A percentile compares a stretch with the other conserved stretches of the same genome.
These are phyloP conservation scores for Globisporangium middletonii DNA, from an alignment of 352 stramenopile genomes.

Conservation along the genomic window DNA sequence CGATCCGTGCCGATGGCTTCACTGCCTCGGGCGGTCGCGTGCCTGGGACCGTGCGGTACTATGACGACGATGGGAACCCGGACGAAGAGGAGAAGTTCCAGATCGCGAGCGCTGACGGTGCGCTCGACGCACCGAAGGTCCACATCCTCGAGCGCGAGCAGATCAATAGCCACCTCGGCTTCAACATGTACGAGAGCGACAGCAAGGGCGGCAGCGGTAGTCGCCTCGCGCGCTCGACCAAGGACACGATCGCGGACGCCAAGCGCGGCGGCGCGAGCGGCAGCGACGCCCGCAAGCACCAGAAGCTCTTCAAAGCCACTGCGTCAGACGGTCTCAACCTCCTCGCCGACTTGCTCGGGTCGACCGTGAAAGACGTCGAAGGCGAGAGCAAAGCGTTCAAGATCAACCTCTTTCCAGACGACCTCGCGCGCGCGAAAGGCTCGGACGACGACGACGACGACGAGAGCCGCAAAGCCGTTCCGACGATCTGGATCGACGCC, in stretches of 20 bases:
- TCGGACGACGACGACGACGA: constrained; percentile 41
- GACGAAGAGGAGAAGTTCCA: constrained; percentile 67
- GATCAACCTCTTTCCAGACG: constrained; percentile 77
- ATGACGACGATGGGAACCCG: constrained; percentile 46
- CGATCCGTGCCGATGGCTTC: constrained; percentile 70
- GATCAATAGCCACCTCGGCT: constrained; percentile 48
- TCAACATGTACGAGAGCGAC: constrained; percentile 85
- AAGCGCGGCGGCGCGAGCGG: constrained; percentile 41
- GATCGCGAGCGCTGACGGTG: constrained; percentile 44
- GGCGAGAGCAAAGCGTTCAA: constrained; percentile 58
- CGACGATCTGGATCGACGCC: constrained; percentile 79
- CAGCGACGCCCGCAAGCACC: constrained; percentile 19
- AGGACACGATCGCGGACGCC: constrained; percentile 54
- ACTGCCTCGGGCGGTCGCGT: constrained; percentile 59
- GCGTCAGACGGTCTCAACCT: constrained; percentile 80
- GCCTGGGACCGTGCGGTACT: constrained; percentile 67
- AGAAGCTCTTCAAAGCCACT: constrained; percentile 74
- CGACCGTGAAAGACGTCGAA: constrained; percentile 36
- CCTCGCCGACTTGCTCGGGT: constrained; percentile 75
- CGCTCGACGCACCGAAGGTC: constrained; percentile 40
- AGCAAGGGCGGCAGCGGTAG: constrained; percentile 31
- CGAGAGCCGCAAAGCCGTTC: constrained; percentile 56
- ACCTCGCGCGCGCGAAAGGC: constrained; percentile 24
- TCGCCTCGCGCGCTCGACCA: constrained; percentile 29
- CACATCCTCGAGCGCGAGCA: constrained; percentile 58